These are phyloP conservation scores for Cubamyces lactineus DNA, from an alignment of 768 basidiomycete species.

Conservation along the genomic window DNA sequence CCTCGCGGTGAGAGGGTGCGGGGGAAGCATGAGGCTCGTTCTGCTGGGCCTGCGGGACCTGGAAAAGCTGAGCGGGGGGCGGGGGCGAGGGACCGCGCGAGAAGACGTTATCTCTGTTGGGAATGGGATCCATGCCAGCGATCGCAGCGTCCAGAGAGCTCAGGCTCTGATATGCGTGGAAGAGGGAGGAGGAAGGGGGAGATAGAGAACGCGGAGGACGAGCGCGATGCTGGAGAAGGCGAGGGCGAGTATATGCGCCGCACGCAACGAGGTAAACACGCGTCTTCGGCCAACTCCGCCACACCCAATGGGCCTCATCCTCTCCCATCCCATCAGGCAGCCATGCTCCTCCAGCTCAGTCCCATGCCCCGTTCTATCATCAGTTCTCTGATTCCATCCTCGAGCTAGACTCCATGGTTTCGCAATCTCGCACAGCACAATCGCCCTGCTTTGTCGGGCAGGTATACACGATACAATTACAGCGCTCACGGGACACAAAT, in stretches of 20 bases:
- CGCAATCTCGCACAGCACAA: slow-evolving; percentile 3
- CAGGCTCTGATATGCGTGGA: slow-evolving; percentile 1
- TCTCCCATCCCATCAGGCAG: slow-evolving; percentile 1
- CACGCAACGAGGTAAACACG: slow-evolving; percentile 28
- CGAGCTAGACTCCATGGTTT: not conserved
- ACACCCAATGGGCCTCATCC: slow-evolving; percentile 9
- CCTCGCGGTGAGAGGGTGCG: slow-evolving; percentile 39
- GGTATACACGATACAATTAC: slow-evolving; percentile 24
- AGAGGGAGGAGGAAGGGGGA: slow-evolving; percentile 26
- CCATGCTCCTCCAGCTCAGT: not conserved
- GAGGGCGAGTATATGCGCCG: slow-evolving; percentile 10
- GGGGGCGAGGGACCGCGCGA: slow-evolving; percentile 38
- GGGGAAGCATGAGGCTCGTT: slow-evolving; percentile 39
- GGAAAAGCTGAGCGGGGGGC: slow-evolving; percentile 30
- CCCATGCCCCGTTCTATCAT: slow-evolving; percentile 20
- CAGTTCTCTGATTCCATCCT: not conserved
- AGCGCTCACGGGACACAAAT: slow-evolving; percentile 8
- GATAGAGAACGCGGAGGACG: slow-evolving; percentile 26
- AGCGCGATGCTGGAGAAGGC: slow-evolving; percentile 19
- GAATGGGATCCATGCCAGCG: slow-evolving; percentile 35
- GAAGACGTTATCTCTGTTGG: slow-evolving; percentile 36
- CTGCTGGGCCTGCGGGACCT: slow-evolving; percentile 25
- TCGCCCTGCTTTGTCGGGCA: slow-evolving; percentile 11
- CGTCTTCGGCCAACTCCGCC: slow-evolving; percentile 24
- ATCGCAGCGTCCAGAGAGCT: slow-evolving; percentile 20